Percentiles rank a stretch among this genome's conserved stretches.
These are phyloP conservation scores for Ascosphaera apis DNA, from an alignment of 2,329 filamentous ascomycete species.

Conservation along the genomic window DNA sequence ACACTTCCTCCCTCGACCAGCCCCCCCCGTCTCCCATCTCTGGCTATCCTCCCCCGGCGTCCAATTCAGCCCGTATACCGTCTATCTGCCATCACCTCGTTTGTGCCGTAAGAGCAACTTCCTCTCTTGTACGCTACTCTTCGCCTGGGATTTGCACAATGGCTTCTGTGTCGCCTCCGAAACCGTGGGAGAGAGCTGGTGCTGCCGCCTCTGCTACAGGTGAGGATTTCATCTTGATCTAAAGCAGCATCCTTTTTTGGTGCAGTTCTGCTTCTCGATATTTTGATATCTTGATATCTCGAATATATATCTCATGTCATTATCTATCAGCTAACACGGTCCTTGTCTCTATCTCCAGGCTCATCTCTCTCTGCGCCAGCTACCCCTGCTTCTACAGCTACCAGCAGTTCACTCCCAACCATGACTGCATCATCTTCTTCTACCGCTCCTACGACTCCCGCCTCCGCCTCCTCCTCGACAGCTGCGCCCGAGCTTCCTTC, in stretches of 20 bases:
- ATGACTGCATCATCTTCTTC: constrained; percentile 20
- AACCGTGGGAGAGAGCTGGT: constrained; percentile 82
- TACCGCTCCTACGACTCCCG: constrained; percentile 20
- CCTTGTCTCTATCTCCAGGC: too few relatives aligned
- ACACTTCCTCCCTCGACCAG: background rate
- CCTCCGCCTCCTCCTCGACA: constrained; percentile 19
- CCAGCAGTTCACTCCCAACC: constrained; percentile 23
- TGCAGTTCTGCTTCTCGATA: background rate
- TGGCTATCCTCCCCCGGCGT: too few relatives aligned
- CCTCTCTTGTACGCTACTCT: too few relatives aligned
- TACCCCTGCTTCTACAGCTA: constrained; percentile 14
- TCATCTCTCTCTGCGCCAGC: constrained; percentile 11
- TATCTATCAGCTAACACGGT: too few relatives aligned
- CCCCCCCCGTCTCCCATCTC: background rate
- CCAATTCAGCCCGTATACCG: too few relatives aligned
- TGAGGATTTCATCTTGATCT: constrained; percentile 16
- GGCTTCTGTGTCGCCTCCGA: constrained; percentile 59
- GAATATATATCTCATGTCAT: background rate
- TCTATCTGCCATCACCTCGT: too few relatives aligned
- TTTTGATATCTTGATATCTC: background rate
- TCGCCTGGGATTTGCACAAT: too few relatives aligned
- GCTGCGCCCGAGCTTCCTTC: constrained; percentile 43
- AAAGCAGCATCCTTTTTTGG: background rate
- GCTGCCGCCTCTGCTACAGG: constrained; percentile 28
- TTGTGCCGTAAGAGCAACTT: background rate